A percentile compares a stretch with the other conserved stretches of the same genome.
Conservation (phyloP, 73 alveolate species). For the Paramecium primaurelia region DNA sequence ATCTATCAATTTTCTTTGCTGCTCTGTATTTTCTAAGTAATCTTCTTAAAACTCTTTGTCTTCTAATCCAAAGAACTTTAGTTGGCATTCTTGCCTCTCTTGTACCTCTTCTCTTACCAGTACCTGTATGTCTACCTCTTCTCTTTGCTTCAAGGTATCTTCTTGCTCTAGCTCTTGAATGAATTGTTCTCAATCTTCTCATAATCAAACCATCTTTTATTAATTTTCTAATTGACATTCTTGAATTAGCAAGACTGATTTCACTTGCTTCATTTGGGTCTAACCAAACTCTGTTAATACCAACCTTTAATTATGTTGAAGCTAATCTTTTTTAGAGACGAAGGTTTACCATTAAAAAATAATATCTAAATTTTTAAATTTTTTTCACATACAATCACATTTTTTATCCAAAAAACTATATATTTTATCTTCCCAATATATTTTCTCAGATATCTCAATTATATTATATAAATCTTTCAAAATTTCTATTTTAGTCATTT, state of each 20-base stretch:
- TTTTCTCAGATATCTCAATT: background rate
- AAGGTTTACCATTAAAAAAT: slow-evolving; percentile 78
- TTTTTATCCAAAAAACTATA: background rate
- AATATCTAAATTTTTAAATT: slow-evolving; percentile 16
- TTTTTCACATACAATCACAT: background rate
- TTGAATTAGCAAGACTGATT: slow-evolving; percentile 92
- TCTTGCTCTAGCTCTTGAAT: slow-evolving; percentile 95
- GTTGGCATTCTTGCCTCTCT: slow-evolving; percentile 98
- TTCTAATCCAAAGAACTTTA: slow-evolving; percentile 96
- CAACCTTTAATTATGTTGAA: slow-evolving; percentile 90
- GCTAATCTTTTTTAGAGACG: slow-evolving; percentile 88
- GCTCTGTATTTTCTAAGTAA: slow-evolving; percentile 96
- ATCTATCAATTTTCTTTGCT: slow-evolving; percentile 94
- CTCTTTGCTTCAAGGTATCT: slow-evolving; percentile 81
- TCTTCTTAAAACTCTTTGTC: slow-evolving; percentile 98
- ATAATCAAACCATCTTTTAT: slow-evolving; percentile 95
- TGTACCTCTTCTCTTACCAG: slow-evolving; percentile 97
- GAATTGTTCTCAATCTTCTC: slow-evolving; percentile 94
- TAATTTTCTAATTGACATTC: slow-evolving; percentile 89
- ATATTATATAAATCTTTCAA: background rate
- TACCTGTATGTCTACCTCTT: slow-evolving; percentile 94
- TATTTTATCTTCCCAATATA: background rate
- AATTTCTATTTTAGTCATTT: background rate
- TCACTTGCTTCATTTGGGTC: slow-evolving; percentile 98
- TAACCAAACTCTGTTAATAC: slow-evolving; percentile 93